Evolutionary conservation across 805 yeast genomes (phyloP).

Genomic region (Maudiozyma barnettii): DNA sequence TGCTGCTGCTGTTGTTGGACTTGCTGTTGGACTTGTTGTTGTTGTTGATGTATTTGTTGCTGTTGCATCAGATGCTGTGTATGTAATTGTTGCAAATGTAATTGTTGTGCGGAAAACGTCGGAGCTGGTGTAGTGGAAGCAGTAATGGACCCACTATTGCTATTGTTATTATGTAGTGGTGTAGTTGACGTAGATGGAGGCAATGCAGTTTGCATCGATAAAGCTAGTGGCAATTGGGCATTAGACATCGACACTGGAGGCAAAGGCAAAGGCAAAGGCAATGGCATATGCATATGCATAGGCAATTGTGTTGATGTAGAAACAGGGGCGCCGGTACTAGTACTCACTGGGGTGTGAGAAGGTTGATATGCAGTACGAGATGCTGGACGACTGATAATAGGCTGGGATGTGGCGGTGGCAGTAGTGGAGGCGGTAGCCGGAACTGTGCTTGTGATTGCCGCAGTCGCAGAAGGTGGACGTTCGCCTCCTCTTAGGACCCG

Average conservation of each 20-base stretch:
- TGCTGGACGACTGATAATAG: background rate
- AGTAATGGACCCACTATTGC: background rate
- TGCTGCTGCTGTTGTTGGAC: conserved; percentile 4
- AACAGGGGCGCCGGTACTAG: background rate
- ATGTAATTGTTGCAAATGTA: conserved; percentile 1
- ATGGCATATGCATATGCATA: background rate
- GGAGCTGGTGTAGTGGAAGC: background rate
- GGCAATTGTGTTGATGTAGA: background rate
- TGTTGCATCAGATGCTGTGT: conserved; percentile 8
- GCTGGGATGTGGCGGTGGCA: conserved; percentile 1
- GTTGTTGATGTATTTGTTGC: conserved; percentile 5
- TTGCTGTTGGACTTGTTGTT: conserved; percentile 2
- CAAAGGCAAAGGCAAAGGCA: background rate
- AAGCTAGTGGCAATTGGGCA: background rate
- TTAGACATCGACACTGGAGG: background rate
- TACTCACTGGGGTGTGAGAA: background rate
- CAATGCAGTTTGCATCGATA: background rate
- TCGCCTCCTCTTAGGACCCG: conserved; percentile 23
- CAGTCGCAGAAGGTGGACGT: background rate
- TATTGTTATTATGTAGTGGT: too few species aligned
- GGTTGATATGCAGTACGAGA: background rate
- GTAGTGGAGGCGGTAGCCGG: background rate
- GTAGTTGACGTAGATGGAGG: background rate
- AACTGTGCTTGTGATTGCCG: background rate
- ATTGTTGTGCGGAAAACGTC: background rate